Conservation (phyloP, 2,329 filamentous ascomycete genomes). For the Celoporthe dispersa region DNA sequence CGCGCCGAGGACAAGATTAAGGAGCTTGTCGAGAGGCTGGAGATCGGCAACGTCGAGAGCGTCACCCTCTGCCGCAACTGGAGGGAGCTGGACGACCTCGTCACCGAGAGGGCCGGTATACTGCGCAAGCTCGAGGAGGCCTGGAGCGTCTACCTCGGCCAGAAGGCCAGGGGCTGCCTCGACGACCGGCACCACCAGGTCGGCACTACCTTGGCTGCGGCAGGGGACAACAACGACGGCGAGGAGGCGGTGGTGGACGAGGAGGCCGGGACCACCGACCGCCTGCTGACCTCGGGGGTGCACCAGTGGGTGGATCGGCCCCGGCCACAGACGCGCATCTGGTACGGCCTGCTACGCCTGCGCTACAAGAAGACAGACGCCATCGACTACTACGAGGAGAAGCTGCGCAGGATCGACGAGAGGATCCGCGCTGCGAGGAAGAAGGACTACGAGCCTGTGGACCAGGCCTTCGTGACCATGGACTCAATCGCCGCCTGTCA, state of each 20-base stretch:
- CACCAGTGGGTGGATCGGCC: conserved; percentile 51
- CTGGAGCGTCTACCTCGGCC: conserved; percentile 78
- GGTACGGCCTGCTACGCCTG: conserved; percentile 77
- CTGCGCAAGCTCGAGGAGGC: conserved; percentile 79
- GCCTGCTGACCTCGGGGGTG: conserved; percentile 33
- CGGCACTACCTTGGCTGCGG: neutral
- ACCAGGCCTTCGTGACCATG: conserved; percentile 96
- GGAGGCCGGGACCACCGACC: conserved; percentile 47
- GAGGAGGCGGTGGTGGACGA: conserved; percentile 41
- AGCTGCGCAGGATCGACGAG: conserved; percentile 77
- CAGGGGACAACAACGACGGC: conserved; percentile 28
- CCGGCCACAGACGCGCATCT: conserved; percentile 72
- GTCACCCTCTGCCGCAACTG: conserved; percentile 88
- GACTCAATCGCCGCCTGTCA: conserved; percentile 90
- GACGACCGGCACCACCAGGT: conserved; percentile 36
- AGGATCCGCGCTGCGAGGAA: conserved; percentile 71
- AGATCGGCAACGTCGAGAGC: conserved; percentile 87
- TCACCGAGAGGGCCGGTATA: conserved; percentile 67
- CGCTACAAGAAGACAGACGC: conserved; percentile 79
- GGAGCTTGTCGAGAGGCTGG: conserved; percentile 81
- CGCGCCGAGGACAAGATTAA: conserved; percentile 84
- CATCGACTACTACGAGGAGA: conserved; percentile 92
- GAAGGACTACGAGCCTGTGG: conserved; percentile 76
- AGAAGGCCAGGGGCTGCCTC: conserved; percentile 42
- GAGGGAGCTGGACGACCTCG: conserved; percentile 76